These are phyloP conservation scores for Davidsoniella eucalypti DNA, from an alignment of 2,329 filamentous ascomycete genomes.

Conservation along the genomic window DNA sequence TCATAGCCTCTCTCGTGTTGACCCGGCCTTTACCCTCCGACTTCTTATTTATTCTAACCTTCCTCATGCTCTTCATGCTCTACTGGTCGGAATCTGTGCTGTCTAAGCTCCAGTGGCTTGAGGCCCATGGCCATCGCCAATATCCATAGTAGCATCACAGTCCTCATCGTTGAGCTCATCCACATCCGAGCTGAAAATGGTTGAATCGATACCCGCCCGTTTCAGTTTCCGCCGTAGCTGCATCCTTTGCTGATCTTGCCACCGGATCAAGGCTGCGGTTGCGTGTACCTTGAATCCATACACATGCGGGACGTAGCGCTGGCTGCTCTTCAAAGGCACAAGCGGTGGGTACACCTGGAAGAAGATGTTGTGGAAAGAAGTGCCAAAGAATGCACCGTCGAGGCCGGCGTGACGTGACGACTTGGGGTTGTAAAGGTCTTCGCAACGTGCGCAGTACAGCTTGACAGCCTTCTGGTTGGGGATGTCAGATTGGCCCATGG, in stretches of 20 bases:
- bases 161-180: no score
- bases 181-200: no score
- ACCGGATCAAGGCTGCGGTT: constrained; percentile 69
- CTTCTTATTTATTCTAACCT: no score
- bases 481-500: constrained; percentile 84
- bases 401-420: constrained; percentile 89
- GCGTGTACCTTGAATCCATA: constrained; percentile 96
- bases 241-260: constrained; percentile 71
- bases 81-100: no score
- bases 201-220: constrained; percentile 48
- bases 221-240: constrained; percentile 65
- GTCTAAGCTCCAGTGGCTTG: no score
- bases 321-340: constrained; percentile 68
- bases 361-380: constrained; percentile 96
- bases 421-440: constrained; percentile 98
- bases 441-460: constrained; percentile 91
- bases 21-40: no score
- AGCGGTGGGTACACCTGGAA: constrained; percentile 95
- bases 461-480: constrained; percentile 82
- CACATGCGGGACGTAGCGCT: constrained; percentile 75
- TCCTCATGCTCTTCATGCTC: no score
- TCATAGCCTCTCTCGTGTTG: no score
- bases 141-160: no score
- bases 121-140: no score
- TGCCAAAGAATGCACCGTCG: constrained; percentile 95